Evolutionary conservation across 139 green algal genomes (phyloP), one percentile per base, ranked within the genome.

Genomic region (Chlorella sp.): DNA sequence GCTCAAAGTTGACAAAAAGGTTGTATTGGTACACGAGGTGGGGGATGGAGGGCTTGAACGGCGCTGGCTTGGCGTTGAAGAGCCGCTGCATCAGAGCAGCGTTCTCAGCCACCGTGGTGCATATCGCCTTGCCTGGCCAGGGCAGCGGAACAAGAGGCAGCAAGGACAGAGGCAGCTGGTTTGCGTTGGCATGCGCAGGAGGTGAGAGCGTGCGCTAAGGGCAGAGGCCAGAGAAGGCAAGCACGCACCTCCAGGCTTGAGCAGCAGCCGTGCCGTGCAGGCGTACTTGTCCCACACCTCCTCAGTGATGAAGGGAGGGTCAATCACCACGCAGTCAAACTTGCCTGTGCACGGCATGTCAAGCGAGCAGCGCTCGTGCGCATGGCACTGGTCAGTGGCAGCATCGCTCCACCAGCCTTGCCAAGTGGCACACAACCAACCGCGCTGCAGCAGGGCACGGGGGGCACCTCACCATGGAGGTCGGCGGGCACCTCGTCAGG

Each of bases 21-120:
- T 73, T 79, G 74, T 92, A 92, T 63, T 92, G 87, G 77, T 90
- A 92, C 33, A 89, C 82, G 29, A 93, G 79, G 62, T 89, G 71
- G 2, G 88, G 88, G 33, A 93, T 91, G 64, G 81, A 88, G 5
- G 88, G 88, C 60, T 82, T 82, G 85, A 92, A 93, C 1, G 64
- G 29, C 6, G 60, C 49, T 0, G 79, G 70, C 2, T 60, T 73
- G 5, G 80, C 80, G 4, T 61, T 77, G 27, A 93, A 67, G 5
- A 90, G 60, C 51, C 82, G 32, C 29, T 76, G 62, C 71, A 93
- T 72, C 30, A 93, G 62, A 0, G 31, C 31, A 0, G 74, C 79
- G 61, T 92, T 92, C 79, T 93, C 88, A 5, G 80, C 73, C 14
- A 92, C 87, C 20, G 87, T 93, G 61, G 70, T 92, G 42, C 70